phyloP scores from a whole-genome alignment of 495 filamentous ascomycete species.

The Echria macrotheca region DNA sequence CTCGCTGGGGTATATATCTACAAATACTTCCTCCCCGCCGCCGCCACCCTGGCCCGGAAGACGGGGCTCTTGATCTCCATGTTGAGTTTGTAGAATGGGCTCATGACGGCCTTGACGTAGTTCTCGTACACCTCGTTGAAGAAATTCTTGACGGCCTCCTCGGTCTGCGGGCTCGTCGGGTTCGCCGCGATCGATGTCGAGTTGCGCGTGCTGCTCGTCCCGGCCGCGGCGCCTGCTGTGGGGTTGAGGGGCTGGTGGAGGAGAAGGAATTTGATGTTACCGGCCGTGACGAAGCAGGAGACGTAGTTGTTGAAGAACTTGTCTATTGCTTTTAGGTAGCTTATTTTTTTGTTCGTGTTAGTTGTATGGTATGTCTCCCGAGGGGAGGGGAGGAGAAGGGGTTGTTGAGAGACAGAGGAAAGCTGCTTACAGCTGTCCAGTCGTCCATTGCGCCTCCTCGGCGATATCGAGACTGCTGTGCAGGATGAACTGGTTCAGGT shows the following conservation, averaged over 20 bases:
- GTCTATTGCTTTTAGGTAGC: conserved; percentile 94
- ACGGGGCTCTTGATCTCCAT: conserved; percentile 79
- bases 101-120: conserved; percentile 97
- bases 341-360: conserved; percentile 30
- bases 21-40: conserved; percentile 90
- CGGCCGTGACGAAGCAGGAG: conserved; percentile 82
- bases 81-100: conserved; percentile 80
- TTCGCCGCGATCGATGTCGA: conserved; percentile 71
- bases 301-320: conserved; percentile 87
- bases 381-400: not conserved
- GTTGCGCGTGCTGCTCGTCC: conserved; percentile 29
- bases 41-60: conserved; percentile 72
- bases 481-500: conserved; percentile 96
- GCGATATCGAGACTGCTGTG: conserved; percentile 89
- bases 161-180: conserved; percentile 77
- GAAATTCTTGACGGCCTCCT: conserved; percentile 91
- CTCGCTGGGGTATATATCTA: no score
- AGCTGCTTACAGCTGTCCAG: conserved; percentile 60
- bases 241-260: conserved; percentile 63
- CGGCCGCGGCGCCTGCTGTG: not conserved
- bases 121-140: conserved; percentile 90
- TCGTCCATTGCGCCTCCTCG: conserved; percentile 90
- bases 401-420: not conserved
- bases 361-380: not conserved
- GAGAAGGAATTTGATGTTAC: conserved; percentile 80